Conservation (phyloP, 441 rosid species). For the Melastoma candidum region DNA sequence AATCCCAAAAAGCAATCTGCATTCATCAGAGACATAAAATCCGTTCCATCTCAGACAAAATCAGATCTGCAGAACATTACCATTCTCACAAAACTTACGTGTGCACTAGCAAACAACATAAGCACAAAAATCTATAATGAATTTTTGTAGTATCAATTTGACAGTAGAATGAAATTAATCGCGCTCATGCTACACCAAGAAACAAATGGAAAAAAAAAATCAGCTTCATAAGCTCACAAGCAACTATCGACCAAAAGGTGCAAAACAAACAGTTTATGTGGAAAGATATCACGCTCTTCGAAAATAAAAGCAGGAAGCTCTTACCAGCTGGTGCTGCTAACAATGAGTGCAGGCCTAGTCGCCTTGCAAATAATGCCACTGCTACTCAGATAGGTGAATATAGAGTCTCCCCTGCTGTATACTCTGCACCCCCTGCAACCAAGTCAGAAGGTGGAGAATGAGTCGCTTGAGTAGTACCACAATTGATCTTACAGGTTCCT, state of each 20-base stretch:
- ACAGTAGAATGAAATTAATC: too few relatives aligned
- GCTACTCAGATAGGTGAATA: conserved; percentile 37
- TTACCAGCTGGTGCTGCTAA: conserved; percentile 97
- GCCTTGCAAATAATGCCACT: conserved; percentile 38
- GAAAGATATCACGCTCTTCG: not conserved
- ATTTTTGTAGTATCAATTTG: too few relatives aligned
- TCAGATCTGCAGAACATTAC: too few relatives aligned
- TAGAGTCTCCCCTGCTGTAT: conserved; percentile 38
- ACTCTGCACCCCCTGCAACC: conserved; percentile 20
- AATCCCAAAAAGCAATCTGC: too few relatives aligned
- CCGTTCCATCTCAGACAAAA: too few relatives aligned
- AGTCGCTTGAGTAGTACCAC: conserved; percentile 1
- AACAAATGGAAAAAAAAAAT: too few relatives aligned
- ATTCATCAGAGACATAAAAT: too few relatives aligned
- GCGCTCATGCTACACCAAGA: too few relatives aligned
- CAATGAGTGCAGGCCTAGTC: conserved; percentile 81
- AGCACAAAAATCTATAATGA: too few relatives aligned
- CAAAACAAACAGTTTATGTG: not conserved
- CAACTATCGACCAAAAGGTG: not conserved
- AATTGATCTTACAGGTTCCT: not conserved
- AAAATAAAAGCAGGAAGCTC: conserved; percentile 12
- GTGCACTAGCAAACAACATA: too few relatives aligned
- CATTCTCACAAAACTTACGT: too few relatives aligned
- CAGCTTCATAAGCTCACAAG: too few relatives aligned
- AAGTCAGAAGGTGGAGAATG: conserved; percentile 6